A percentile compares a stretch with the other conserved stretches of the same genome.
These are phyloP conservation scores for Candida tunisiensis DNA, from an alignment of 1,139 yeast genomes.

Conservation along the genomic window DNA sequence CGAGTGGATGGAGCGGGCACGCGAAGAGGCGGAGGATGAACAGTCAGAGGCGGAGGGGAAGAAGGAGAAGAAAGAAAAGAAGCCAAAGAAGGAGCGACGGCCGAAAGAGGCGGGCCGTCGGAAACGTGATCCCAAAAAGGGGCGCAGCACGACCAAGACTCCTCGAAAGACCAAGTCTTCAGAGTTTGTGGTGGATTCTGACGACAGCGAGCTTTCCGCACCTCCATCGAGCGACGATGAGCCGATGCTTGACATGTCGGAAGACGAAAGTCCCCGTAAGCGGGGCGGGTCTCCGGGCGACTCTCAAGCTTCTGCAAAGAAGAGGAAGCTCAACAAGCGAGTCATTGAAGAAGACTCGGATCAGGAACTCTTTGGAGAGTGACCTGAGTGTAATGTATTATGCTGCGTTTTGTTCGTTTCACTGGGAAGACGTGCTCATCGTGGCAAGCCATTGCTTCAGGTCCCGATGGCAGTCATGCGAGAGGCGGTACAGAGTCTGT, in stretches of 20 bases:
- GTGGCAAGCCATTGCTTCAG: slow-evolving; percentile 47
- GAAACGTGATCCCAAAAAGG: slow-evolving; percentile 12
- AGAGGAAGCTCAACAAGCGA: slow-evolving; percentile 5
- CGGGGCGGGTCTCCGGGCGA: too few relatives aligned
- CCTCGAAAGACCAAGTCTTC: slow-evolving; percentile 5
- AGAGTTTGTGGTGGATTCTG: too few relatives aligned
- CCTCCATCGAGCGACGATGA: too few relatives aligned
- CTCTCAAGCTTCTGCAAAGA: too few relatives aligned
- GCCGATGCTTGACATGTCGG: too few relatives aligned
- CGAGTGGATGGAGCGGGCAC: slow-evolving; percentile 73
- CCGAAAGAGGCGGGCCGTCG: slow-evolving; percentile 9
- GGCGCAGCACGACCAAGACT: slow-evolving; percentile 7
- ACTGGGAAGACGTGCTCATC: too few relatives aligned
- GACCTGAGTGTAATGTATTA: neutral
- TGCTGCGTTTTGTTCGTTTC: slow-evolving; percentile 8
- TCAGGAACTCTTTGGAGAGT: slow-evolving; percentile 1
- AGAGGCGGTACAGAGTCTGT: slow-evolving; percentile 35
- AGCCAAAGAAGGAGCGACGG: too few relatives aligned
- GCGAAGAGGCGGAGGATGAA: slow-evolving; percentile 35
- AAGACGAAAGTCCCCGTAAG: too few relatives aligned
- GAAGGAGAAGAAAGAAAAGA: slow-evolving; percentile 7
- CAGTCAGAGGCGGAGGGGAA: slow-evolving; percentile 11
- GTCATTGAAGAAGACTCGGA: slow-evolving; percentile 3
- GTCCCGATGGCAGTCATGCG: slow-evolving; percentile 46
- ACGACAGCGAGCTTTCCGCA: too few relatives aligned